Evolutionary conservation across 2,329 filamentous ascomycete species (phyloP).

Genomic region (Apiospora malaysiana): DNA sequence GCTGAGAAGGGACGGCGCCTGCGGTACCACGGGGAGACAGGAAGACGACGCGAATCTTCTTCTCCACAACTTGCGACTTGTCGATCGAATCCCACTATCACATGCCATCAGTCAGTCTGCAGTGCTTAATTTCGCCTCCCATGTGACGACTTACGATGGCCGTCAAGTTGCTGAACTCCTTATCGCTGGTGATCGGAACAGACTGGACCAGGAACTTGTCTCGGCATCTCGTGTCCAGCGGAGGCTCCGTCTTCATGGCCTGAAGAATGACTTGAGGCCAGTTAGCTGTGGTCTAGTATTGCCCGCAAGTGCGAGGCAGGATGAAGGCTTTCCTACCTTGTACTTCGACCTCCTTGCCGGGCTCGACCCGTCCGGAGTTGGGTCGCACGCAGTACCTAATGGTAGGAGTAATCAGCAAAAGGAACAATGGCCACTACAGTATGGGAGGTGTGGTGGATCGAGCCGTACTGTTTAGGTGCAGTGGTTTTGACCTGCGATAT

Average conservation of each 20-base stretch:
- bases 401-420: conserved; percentile 31
- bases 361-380: conserved; percentile 94
- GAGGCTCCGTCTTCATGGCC: conserved; percentile 95
- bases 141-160: conserved; percentile 69
- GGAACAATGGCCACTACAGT: conserved; percentile 26
- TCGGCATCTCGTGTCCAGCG: conserved; percentile 84
- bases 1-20: conserved; percentile 32
- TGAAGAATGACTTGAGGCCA: conserved; percentile 79
- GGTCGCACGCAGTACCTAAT: conserved; percentile 94
- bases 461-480: conserved; percentile 91
- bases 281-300: conserved; percentile 30
- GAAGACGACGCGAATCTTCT: conserved; percentile 94
- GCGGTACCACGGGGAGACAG: conserved; percentile 64
- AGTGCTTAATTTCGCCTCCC: conserved; percentile 28
- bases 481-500: conserved; percentile 89
- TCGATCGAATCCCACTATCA: conserved; percentile 77
- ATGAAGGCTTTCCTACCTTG: conserved; percentile 66
- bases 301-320: neutral
- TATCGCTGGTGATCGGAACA: conserved; percentile 80
- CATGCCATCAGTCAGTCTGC: conserved; percentile 34
- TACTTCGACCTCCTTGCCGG: conserved; percentile 88
- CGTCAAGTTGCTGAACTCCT: conserved; percentile 81
- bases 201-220: conserved; percentile 99
- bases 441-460: conserved; percentile 27
- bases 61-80: conserved; percentile 83